Conservation (phyloP, 768 basidiomycete genomes). For the Punctularia strigosozonata region DNA sequence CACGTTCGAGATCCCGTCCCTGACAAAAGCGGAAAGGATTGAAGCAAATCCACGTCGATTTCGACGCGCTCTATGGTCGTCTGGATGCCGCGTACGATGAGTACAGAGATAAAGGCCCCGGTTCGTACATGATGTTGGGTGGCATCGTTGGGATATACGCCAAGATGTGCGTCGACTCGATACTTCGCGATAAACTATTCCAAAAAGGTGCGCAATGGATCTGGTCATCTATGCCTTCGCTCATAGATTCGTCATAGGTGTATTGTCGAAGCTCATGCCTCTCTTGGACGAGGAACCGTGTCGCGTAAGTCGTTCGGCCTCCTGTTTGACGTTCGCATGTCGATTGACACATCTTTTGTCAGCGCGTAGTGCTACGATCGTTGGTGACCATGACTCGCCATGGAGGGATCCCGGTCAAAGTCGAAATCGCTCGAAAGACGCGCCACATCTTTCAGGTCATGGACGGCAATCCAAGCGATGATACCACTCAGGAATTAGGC, state of each 20-base stretch:
- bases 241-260: slow-evolving; percentile 23
- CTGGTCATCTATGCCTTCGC: neutral
- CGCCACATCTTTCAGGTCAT: slow-evolving; percentile 32
- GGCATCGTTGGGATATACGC: slow-evolving; percentile 52
- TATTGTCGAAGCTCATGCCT: slow-evolving; percentile 44
- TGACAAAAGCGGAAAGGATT: slow-evolving; percentile 51
- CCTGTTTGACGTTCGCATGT: no score
- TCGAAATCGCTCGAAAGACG: slow-evolving; percentile 37
- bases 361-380: slow-evolving; percentile 41
- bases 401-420: slow-evolving; percentile 37
- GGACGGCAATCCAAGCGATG: slow-evolving; percentile 38
- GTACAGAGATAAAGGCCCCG: slow-evolving; percentile 23
- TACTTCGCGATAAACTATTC: slow-evolving; percentile 48
- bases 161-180: slow-evolving; percentile 49
- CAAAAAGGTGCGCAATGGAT: slow-evolving; percentile 30
- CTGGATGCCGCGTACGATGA: slow-evolving; percentile 38
- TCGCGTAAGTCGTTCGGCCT: no score
- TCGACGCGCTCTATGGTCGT: slow-evolving; percentile 36
- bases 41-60: slow-evolving; percentile 50
- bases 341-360: no score
- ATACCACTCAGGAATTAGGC: slow-evolving; percentile 34
- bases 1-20: no score
- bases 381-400: slow-evolving; percentile 52
- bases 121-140: slow-evolving; percentile 37
- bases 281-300: slow-evolving; percentile 32